phyloP scores from a whole-genome alignment of 169 alveolate species.

The Neospora caninum region DNA sequence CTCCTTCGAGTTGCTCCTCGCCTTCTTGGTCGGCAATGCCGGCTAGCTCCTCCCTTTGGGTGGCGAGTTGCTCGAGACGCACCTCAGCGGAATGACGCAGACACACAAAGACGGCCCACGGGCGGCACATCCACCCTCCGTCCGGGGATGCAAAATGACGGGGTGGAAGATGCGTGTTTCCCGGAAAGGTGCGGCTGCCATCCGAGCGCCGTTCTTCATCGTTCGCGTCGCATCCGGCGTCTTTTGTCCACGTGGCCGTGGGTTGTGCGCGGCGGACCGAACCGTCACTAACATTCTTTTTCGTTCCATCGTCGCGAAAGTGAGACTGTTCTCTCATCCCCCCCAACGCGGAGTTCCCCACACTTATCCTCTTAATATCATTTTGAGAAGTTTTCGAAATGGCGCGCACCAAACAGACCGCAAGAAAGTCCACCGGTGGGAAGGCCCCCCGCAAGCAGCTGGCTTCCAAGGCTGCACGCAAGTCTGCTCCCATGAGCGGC shows the following conservation, averaged over 20 bases:
- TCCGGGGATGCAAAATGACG: too few relatives aligned
- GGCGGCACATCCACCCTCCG: too few relatives aligned
- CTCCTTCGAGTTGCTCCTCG: background rate
- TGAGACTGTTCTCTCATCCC: background rate
- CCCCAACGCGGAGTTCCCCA: background rate
- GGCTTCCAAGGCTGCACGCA: constrained; percentile 99
- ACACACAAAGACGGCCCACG: background rate
- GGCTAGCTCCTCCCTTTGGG: background rate
- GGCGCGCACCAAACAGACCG: constrained; percentile 98
- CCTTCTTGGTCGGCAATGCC: background rate
- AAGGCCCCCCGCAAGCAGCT: constrained; percentile 98
- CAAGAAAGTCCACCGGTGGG: constrained; percentile 97
- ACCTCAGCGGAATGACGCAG: background rate
- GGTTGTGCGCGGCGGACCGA: background rate
- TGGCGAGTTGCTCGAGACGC: background rate
- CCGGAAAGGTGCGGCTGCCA: background rate
- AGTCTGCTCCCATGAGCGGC: constrained; percentile 96
- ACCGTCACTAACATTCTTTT: constrained; percentile 17
- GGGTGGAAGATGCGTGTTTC: too few relatives aligned
- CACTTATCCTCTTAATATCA: background rate
- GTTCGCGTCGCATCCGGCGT: background rate
- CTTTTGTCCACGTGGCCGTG: background rate
- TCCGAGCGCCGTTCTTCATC: background rate
- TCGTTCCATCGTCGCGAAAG: constrained; percentile 1
- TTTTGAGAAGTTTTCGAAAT: constrained; percentile 12